These are phyloP conservation scores for Trichomonas vaginalis DNA, from an alignment of 208 protist genomes.

Conservation along the genomic window DNA sequence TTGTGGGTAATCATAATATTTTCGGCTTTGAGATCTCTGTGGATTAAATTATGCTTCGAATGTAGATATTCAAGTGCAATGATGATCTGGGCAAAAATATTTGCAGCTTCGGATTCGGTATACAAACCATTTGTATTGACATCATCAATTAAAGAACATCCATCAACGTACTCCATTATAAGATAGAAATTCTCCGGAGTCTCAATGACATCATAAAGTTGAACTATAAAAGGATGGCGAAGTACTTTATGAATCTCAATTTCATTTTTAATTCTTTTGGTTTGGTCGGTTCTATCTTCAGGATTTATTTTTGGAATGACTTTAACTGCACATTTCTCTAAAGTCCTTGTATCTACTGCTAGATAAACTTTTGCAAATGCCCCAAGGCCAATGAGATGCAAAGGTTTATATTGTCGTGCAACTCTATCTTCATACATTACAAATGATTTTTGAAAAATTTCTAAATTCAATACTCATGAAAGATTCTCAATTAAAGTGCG, in stretches of 20 bases:
- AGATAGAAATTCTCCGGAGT: not conserved
- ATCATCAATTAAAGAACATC: not conserved
- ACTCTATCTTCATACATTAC: too few species aligned
- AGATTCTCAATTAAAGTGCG: too few species aligned
- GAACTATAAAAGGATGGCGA: not conserved
- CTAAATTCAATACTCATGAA: too few species aligned
- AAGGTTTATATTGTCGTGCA: too few species aligned
- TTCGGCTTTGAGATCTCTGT: not conserved
- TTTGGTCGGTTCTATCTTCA: not conserved
- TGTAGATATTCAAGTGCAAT: not conserved
- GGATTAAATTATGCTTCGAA: not conserved
- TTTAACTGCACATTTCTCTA: not conserved
- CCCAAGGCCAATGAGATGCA: not conserved
- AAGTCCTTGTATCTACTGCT: not conserved
- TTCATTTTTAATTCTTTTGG: not conserved
- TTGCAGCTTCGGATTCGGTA: not conserved
- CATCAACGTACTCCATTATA: not conserved
- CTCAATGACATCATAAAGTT: not conserved
- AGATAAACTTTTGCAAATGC: not conserved
- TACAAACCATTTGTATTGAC: not conserved
- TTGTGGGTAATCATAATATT: not conserved
- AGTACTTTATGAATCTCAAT: not conserved
- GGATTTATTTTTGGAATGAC: not conserved
- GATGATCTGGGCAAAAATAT: not conserved
- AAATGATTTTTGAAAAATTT: too few species aligned